Evolutionary conservation across 768 basidiomycete genomes (phyloP), one percentile per base, ranked within the genome.

Genomic region (Ramaria rubella): DNA sequence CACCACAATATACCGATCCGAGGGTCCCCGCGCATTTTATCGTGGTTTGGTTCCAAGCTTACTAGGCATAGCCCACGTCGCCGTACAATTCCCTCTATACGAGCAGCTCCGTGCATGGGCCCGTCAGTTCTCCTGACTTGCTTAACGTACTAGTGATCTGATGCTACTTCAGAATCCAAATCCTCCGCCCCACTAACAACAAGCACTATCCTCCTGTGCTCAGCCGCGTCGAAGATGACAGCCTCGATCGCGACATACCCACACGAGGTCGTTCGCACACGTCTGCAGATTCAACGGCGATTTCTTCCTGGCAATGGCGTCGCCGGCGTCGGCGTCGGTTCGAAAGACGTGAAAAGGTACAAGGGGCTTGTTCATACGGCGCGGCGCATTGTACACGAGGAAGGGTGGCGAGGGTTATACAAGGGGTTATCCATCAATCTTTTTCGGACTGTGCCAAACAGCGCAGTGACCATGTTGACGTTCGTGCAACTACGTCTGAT

Each of bases 221-320:
- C 92, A 17, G 91, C 90, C n/a, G 72, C 83, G 26, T 87, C 94
- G 21, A 99, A 99, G 69, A 96, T 97, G 90, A 85, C 90, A 1
- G 96, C 96, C 7, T 94, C 93, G 17, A 74, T 97, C 19, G 89
- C 87, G 34, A 98, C 96, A 31, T 99, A 99, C 69, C 96, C 96
- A 1, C 96, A 99, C 72, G 96, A 99, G 70, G 96, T 99, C 43
- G 79, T 99, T 33, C 88, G 96, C n/a, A 98, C 96, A n/a, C 83
- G 95, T 5, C 72, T 98, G 48, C 96, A 99, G 70, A 94, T 95
- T 3, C 82, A 86, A 63, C 77, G 81, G 57, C 80, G 82, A 51
- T 86, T 82, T 44, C 74, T 88, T 48, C 75, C 78, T 43, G 78
- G 62, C 50, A 57, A 59, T 57, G 57, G 78, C 62, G 78, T 78